These are phyloP conservation scores for Smittium culicis DNA, from an alignment of 371 early-diverging fungal genomes.

Conservation along the genomic window DNA sequence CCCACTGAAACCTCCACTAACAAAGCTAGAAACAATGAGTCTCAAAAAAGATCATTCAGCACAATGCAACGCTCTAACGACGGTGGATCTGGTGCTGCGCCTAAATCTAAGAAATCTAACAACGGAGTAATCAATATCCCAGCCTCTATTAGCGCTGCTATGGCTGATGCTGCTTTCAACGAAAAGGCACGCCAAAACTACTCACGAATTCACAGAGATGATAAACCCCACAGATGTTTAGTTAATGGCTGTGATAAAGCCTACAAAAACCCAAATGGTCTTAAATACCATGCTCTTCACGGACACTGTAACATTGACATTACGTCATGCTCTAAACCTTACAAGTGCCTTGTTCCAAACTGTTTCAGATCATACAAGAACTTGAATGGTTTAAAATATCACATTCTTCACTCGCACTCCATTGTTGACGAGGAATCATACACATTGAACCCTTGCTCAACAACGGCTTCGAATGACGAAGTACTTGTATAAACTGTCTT, in stretches of 20 bases:
- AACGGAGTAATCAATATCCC: slow-evolving; percentile 28
- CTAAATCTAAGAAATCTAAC: slow-evolving; percentile 4
- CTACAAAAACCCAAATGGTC: slow-evolving; percentile 97
- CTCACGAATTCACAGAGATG: slow-evolving; percentile 31
- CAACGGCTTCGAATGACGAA: background rate
- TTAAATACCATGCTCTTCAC: slow-evolving; percentile 86
- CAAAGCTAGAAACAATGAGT: background rate
- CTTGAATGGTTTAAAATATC: slow-evolving; percentile 92
- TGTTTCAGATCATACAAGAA: slow-evolving; percentile 95
- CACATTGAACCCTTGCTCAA: background rate
- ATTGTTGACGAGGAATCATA: background rate
- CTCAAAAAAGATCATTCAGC: background rate
- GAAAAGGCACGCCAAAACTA: slow-evolving; percentile 31
- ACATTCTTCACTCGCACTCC: slow-evolving; percentile 49
- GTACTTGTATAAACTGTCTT: background rate
- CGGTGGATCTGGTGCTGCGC: background rate
- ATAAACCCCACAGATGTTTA: slow-evolving; percentile 67
- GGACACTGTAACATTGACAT: slow-evolving; percentile 51
- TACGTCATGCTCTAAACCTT: slow-evolving; percentile 59
- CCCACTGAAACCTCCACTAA: background rate
- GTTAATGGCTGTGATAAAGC: slow-evolving; percentile 76
- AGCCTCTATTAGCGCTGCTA: slow-evolving; percentile 32
- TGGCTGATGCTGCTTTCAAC: slow-evolving; percentile 33
- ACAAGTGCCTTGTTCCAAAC: slow-evolving; percentile 63
- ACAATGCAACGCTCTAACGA: background rate